A percentile compares a stretch with the other conserved stretches of the same genome.
phyloP scores from a whole-genome alignment of 305 asterid genomes.

The Fraxinus xanthoxyloides region DNA sequence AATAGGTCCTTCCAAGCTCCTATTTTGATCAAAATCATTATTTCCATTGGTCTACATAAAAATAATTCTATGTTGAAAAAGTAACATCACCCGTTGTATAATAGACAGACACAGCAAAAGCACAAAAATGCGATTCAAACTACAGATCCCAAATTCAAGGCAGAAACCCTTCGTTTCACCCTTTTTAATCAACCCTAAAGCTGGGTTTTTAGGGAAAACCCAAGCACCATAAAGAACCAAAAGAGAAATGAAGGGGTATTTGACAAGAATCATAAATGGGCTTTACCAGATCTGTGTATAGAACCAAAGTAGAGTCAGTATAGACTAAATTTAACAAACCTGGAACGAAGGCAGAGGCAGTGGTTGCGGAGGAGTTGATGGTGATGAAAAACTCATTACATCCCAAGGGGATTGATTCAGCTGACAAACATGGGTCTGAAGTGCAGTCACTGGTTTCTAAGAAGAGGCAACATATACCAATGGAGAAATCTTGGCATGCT shows the following conservation, averaged over 20 bases:
- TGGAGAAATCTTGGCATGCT: conserved; percentile 48
- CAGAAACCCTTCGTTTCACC: conserved; percentile 30
- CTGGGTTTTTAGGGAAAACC: conserved; percentile 36
- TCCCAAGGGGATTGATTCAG: conserved; percentile 68
- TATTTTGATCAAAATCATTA: conserved; percentile 27
- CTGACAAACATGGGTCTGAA: conserved; percentile 42
- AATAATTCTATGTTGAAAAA: conserved; percentile 17
- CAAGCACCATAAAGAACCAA: conserved; percentile 27
- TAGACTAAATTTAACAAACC: conserved; percentile 30
- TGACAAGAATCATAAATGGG: neutral
- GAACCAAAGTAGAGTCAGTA: neutral
- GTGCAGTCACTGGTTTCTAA: conserved; percentile 16
- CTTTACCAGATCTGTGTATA: conserved; percentile 34
- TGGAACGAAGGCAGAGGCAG: conserved; percentile 27
- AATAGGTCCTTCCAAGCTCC: conserved; percentile 32
- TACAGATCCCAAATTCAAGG: conserved; percentile 10
- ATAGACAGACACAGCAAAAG: conserved; percentile 27
- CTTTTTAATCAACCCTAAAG: conserved; percentile 43
- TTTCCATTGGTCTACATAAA: conserved; percentile 43
- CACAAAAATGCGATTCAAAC: conserved; percentile 18
- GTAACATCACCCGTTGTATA: conserved; percentile 19
- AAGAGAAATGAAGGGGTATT: conserved; percentile 28
- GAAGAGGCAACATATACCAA: conserved; percentile 32
- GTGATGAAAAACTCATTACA: conserved; percentile 44
- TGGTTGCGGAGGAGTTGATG: conserved; percentile 28